Evolutionary conservation across 129 eudicot genomes (phyloP), one percentile per base, ranked within the genome.

Genomic region (Gnaphalium uliginosum): DNA sequence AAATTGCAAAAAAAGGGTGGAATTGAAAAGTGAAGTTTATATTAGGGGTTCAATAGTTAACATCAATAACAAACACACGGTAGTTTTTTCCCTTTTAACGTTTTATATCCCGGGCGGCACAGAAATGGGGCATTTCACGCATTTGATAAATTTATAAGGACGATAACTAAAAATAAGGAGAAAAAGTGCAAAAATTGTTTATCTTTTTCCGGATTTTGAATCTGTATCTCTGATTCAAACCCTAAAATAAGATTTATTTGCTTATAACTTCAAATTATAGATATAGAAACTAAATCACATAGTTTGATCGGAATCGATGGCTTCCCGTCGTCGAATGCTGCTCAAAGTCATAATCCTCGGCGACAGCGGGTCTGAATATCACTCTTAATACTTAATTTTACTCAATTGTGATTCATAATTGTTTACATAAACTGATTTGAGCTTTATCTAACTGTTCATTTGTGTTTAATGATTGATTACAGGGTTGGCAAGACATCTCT

Each of bases 311-410:
- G 23, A 61, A 70, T 81, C 83, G 39, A 86, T 86, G 90, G 88
- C 88, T 27, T 86, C 90, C 15, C 90, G 90, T 71, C 84, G 90
- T 32, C 84, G 90, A 69, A 83, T 81, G 82, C 84, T 87, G 67
- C 91, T 87, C 76, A 87, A 87, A 50, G 86, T 84, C 84, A 87
- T 87, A 71, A 87, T 87, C 61, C 91, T 87, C 65, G 91, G 91
- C 69, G 91, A 87, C 59, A 84, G 88, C 83, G 91, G 91, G 91
- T 86, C 60, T 80, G 56, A 58, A 58, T 78, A 3, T 78, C 35
- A 41, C 71, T 21, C 74, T 32, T 13, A 57, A 35, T 69, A 43
- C 61, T 71, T 75, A 17, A 67, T 7, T 62, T 24, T 41, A 39
- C 65, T 22, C 75, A 3, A 64, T 59, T 68, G 5, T 63, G 71